Conservation (phyloP, 371 early-diverging fungal genomes). For the Mucor velutinosus region DNA sequence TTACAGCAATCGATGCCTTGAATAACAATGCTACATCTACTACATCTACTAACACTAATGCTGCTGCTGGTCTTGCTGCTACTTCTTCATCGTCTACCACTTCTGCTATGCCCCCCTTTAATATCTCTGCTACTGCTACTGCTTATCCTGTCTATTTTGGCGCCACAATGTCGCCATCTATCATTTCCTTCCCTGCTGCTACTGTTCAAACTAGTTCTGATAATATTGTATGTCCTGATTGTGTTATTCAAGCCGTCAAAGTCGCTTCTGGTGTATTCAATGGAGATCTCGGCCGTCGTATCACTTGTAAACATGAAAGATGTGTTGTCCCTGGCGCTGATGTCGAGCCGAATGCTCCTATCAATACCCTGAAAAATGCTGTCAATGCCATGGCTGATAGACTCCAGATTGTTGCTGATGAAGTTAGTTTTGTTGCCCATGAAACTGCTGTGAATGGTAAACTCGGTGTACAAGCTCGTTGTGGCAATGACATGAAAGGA, state of each 20-base stretch:
- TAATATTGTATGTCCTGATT: slow-evolving; percentile 47
- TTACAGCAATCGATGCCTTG: no score
- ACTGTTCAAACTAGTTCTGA: slow-evolving; percentile 32
- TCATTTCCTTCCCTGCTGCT: slow-evolving; percentile 32
- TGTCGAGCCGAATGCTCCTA: slow-evolving; percentile 29
- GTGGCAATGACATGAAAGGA: slow-evolving; percentile 53
- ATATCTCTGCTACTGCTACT: slow-evolving; percentile 34
- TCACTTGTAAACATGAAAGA: slow-evolving; percentile 48
- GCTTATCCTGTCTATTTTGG: slow-evolving; percentile 39
- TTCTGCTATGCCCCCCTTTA: slow-evolving; percentile 32
- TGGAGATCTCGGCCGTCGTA: slow-evolving; percentile 48
- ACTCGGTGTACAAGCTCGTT: slow-evolving; percentile 61
- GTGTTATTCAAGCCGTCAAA: slow-evolving; percentile 49
- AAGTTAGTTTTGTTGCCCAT: slow-evolving; percentile 59
- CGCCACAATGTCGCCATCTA: slow-evolving; percentile 29
- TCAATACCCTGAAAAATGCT: slow-evolving; percentile 52
- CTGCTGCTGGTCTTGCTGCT: slow-evolving; percentile 17
- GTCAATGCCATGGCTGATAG: slow-evolving; percentile 70
- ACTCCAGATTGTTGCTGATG: slow-evolving; percentile 55
- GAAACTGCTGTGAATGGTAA: slow-evolving; percentile 70
- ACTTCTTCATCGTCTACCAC: slow-evolving; percentile 14
- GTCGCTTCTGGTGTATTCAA: slow-evolving; percentile 54
- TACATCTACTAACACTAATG: slow-evolving; percentile 1
- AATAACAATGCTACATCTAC: slow-evolving; percentile 7
- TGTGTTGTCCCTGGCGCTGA: slow-evolving; percentile 28